Evolutionary conservation across 2,329 filamentous ascomycete species (phyloP).

Genomic region (Colletotrichum echinochloae): DNA sequence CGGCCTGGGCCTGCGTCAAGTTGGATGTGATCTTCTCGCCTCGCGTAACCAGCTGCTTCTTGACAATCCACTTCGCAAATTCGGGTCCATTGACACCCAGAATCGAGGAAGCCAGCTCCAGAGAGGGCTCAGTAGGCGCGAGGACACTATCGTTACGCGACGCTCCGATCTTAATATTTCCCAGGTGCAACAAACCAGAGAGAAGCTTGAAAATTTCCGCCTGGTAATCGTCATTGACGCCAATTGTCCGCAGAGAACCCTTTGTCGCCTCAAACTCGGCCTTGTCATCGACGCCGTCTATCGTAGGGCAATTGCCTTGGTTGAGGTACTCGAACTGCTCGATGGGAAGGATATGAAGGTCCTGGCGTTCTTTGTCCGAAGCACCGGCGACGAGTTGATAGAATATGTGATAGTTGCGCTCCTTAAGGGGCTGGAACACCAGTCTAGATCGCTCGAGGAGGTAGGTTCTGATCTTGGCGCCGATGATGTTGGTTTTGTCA

Average conservation of each 20-base stretch:
- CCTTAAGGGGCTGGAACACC: slow-evolving; percentile 96
- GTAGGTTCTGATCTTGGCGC: slow-evolving; percentile 96
- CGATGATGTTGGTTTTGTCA: slow-evolving; percentile 93
- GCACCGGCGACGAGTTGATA: slow-evolving; percentile 96
- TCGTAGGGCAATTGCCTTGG: slow-evolving; percentile 89
- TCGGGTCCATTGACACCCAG: slow-evolving; percentile 87
- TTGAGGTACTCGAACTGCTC: slow-evolving; percentile 97
- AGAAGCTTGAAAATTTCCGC: slow-evolving; percentile 89
- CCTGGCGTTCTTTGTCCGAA: slow-evolving; percentile 83
- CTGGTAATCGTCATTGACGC: slow-evolving; percentile 80
- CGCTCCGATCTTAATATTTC: slow-evolving; percentile 95
- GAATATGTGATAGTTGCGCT: slow-evolving; percentile 99
- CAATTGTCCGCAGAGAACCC: slow-evolving; percentile 88
- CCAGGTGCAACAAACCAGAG: slow-evolving; percentile 90
- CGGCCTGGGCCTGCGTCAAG: slow-evolving; percentile 90
- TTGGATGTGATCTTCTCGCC: slow-evolving; percentile 99
- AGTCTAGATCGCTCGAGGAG: slow-evolving; percentile 93
- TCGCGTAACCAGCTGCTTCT: slow-evolving; percentile 96
- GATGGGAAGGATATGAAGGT: slow-evolving; percentile 81
- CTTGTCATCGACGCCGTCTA: slow-evolving; percentile 95
- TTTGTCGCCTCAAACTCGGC: slow-evolving; percentile 92
- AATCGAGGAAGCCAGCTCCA: slow-evolving; percentile 84
- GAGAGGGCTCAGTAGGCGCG: slow-evolving; percentile 81
- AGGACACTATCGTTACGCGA: slow-evolving; percentile 90
- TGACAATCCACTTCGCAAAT: slow-evolving; percentile 98